These are phyloP conservation scores for Ramichloridium luteum DNA, from an alignment of 2,329 filamentous ascomycete species.

Conservation along the genomic window DNA sequence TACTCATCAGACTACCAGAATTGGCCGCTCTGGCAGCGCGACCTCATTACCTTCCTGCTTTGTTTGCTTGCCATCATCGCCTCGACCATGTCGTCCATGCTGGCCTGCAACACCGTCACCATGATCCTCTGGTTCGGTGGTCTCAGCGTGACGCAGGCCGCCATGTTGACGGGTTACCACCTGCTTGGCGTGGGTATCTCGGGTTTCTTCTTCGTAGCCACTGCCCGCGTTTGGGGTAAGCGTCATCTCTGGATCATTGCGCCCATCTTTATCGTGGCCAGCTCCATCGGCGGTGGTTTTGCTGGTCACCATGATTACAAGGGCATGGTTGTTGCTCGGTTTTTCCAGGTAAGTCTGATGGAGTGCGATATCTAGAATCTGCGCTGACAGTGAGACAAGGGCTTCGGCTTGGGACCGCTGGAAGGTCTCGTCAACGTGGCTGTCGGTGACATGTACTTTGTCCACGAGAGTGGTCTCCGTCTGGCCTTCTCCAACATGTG, in stretches of 20 bases:
- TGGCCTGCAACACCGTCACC: conserved; percentile 77
- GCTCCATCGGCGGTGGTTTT: conserved; percentile 66
- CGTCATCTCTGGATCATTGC: conserved; percentile 76
- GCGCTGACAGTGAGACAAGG: no score
- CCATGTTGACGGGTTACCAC: conserved; percentile 76
- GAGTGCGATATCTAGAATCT: no score
- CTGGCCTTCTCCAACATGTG: conserved; percentile 71
- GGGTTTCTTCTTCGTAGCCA: conserved; percentile 76
- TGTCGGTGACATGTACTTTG: conserved; percentile 82
- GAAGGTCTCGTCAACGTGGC: conserved; percentile 81
- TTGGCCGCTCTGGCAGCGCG: conserved; percentile 79
- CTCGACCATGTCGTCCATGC: conserved; percentile 69
- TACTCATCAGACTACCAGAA: conserved; percentile 38
- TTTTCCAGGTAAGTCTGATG: no score
- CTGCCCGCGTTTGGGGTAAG: conserved; percentile 84
- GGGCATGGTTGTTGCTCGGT: conserved; percentile 62
- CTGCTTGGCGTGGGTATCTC: conserved; percentile 70
- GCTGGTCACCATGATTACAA: conserved; percentile 55
- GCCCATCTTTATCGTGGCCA: conserved; percentile 57
- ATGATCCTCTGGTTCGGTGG: conserved; percentile 53
- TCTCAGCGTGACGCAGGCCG: conserved; percentile 59
- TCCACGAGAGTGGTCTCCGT: conserved; percentile 66
- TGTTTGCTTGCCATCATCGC: conserved; percentile 74
- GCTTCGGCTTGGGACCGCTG: conserved; percentile 75
- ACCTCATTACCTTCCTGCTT: conserved; percentile 65